phyloP scores from a whole-genome alignment of 495 filamentous ascomycete species.

The Venustampulla echinocandica region DNA sequence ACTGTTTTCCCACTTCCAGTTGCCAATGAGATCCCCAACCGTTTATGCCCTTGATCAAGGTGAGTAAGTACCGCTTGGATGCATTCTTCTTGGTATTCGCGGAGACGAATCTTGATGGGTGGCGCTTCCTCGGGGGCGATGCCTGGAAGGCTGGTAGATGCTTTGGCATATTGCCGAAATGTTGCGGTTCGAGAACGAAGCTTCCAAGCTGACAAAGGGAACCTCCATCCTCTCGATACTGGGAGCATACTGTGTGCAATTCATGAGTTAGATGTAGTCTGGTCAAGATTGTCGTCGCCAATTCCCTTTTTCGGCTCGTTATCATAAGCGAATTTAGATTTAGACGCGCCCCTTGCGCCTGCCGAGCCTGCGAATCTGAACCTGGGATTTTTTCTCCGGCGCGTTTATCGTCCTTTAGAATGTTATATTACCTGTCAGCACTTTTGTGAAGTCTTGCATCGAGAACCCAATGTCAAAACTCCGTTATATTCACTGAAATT shows the following conservation, averaged over 20 bases:
- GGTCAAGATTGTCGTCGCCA: background rate
- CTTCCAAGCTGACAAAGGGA: slow-evolving; percentile 9
- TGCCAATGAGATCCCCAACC: slow-evolving; percentile 81
- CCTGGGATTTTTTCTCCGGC: too few relatives aligned
- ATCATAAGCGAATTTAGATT: too few relatives aligned
- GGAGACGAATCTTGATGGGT: slow-evolving; percentile 43
- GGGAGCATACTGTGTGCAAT: slow-evolving; percentile 18
- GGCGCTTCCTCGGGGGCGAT: background rate
- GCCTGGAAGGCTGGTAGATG: background rate
- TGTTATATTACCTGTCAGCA: too few relatives aligned
- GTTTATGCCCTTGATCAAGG: slow-evolving; percentile 63
- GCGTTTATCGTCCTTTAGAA: too few relatives aligned
- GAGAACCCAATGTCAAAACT: too few relatives aligned
- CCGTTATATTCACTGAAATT: too few relatives aligned
- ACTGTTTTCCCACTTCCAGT: slow-evolving; percentile 93
- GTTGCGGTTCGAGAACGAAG: background rate
- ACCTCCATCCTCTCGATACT: slow-evolving; percentile 21
- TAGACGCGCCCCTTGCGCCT: too few relatives aligned
- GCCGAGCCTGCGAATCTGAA: too few relatives aligned
- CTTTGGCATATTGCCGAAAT: slow-evolving; percentile 9
- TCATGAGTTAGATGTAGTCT: background rate
- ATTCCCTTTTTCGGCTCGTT: background rate
- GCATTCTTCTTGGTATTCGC: slow-evolving; percentile 79
- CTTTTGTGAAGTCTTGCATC: too few relatives aligned
- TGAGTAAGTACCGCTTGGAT: slow-evolving; percentile 76